Base-by-base conservation (phyloP, 257 asterid species). In the Scutellaria barbata region DNA sequence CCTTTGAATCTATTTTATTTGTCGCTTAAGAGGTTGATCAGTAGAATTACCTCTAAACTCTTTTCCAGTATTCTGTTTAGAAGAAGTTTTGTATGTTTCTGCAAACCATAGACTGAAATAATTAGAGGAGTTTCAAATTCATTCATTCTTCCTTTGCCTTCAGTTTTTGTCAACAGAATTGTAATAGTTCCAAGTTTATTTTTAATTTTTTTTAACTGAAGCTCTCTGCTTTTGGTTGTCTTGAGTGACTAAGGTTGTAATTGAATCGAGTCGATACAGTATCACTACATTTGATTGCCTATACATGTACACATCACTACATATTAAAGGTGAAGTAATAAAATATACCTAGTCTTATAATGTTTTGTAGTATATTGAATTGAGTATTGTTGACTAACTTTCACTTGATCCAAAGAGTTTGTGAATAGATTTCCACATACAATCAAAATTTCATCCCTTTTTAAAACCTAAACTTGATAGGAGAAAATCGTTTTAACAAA, bases 81-180 rank as follows among this genome's bases (percentile, higher is more conserved):
- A 50, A 1, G 63, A 39, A 13, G 10, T 59, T 41, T 46, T 71
- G 69, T 60, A 70, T 5, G 64, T 57, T 33, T 66, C 42, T 47
- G 46, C 57, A 33, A 9, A 22, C 56, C 66, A 48, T 71, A 51
- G 59, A 40, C 30, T 61, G 63, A 39, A 68, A 37, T 67, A 73
- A 77, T 35, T 42, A 41, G n/a, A 48, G 72, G 13, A 37, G 41
- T 3, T 10, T 22, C 25, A 22, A 22, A 22, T 22, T 1, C 25
- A 22, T 22, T 22, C 25, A 9, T 45, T 45, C 11, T 9, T 10
- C 25, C n/a, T 9, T 11, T 45, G 51, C 51, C 51, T 9, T 45
- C 51, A 45, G n/a, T 30, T 30, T 25, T 30, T 4, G 3, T 30
- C 35, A 30, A 30, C 35, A 2, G 35, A 30, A 30, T 30, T 30